phyloP scores from a whole-genome alignment of 192 early-diverging fungal genomes.

The Podila minutissima region DNA sequence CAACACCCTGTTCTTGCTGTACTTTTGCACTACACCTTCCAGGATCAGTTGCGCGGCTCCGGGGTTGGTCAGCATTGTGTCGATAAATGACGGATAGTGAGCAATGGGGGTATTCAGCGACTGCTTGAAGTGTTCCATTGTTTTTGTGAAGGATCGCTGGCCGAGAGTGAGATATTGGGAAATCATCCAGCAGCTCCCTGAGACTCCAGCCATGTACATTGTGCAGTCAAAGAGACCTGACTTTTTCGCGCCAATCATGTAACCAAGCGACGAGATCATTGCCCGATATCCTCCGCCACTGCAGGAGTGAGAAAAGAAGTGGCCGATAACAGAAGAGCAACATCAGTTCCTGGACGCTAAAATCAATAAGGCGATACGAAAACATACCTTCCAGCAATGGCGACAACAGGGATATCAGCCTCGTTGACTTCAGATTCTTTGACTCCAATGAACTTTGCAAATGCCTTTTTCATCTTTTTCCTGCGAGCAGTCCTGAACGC shows the following conservation, averaged over 20 bases:
- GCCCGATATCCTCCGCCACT: conserved; percentile 88
- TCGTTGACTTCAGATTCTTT: conserved; percentile 66
- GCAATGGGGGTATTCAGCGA: conserved; percentile 33
- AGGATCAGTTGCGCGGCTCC: conserved; percentile 56
- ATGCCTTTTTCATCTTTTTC: conserved; percentile 63
- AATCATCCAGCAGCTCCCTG: conserved; percentile 71
- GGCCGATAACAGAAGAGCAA: too few species aligned
- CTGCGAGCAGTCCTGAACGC: conserved; percentile 57
- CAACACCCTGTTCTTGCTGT: conserved; percentile 26
- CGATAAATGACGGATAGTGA: conserved; percentile 37
- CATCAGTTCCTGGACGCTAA: background rate
- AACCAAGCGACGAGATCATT: conserved; percentile 79
- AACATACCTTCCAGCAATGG: conserved; percentile 68
- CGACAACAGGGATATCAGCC: conserved; percentile 77
- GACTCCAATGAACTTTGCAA: conserved; percentile 83
- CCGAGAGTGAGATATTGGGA: conserved; percentile 57
- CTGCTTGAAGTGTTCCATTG: conserved; percentile 39
- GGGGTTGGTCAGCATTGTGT: conserved; percentile 40
- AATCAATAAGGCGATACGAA: background rate
- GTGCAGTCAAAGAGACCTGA: conserved; percentile 73
- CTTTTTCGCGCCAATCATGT: conserved; percentile 71
- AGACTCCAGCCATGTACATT: conserved; percentile 76
- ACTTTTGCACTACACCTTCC: conserved; percentile 54
- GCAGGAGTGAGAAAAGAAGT: background rate
- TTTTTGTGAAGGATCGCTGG: conserved; percentile 44